Base-by-base conservation (phyloP, 1,284 basidiomycete species). In the Sanguinoderma infundibulare region DNA sequence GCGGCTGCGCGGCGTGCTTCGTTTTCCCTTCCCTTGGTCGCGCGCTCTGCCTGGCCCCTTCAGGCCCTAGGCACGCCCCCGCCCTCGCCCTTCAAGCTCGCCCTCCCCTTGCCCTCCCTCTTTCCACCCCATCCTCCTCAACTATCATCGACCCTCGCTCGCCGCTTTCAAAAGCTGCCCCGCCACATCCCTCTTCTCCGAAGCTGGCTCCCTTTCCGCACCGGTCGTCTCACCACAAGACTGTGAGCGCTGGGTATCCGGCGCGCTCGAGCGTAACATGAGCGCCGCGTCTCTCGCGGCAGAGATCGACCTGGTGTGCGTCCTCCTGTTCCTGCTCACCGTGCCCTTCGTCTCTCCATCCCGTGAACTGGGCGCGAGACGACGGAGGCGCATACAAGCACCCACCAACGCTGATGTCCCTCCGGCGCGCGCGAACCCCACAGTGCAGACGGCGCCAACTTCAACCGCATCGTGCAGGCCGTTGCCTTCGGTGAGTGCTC, bases 181-280 rank as follows among this genome's bases (percentile, higher is more conserved):
- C 46, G 17, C 22, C 10, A 26, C 46, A 26, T n/a, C 28, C 6
- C 6, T 28, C 20, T 6, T 86, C 77, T 10, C 72, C 59, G 0
- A 80, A 79, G 0, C 88, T 73, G 67, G 87, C 85, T 22, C 12
- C 42, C 24, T 6, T 14, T 86, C 85, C 68, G 34, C 28, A n/a
- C 36, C 10, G 24, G 22, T 35, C 34, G 5, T 17, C 36, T 28
- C 22, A 32, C n/a, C 7, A 28, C 34, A 38, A 53, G 51, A 53
- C 36, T 24, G 46, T 28, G 28, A 32, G 46, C 28, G 46, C 28
- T 8, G 28, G 15, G 28, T 8, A 30, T 26, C 28, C 46, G 32
- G 46, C 30, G 28, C 55, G 36, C 32, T 51, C 56, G 12, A 46
- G 36, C 34, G 26, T 54, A 59, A 49, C 35, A 59, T 59, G 52